These are phyloP conservation scores for Citrus inodora DNA, from an alignment of 345 rosid genomes.

Conservation along the genomic window DNA sequence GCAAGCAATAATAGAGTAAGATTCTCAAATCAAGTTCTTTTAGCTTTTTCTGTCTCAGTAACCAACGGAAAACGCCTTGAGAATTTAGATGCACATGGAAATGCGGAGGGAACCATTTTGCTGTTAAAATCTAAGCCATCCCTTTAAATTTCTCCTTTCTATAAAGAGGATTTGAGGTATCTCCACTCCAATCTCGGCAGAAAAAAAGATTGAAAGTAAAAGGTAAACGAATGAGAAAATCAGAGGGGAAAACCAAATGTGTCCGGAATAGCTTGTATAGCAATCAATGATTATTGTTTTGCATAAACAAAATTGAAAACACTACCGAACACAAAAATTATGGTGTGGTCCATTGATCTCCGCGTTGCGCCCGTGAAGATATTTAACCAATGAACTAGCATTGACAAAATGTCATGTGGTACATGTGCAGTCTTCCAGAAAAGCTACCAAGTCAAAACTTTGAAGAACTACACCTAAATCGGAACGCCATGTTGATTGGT, in stretches of 20 bases:
- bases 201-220: neutral
- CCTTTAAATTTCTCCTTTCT: constrained; percentile 18
- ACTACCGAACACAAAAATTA: neutral
- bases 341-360: constrained; percentile 8
- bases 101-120: constrained; percentile 8
- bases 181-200: constrained; percentile 14
- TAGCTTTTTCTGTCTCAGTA: neutral
- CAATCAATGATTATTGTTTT: neutral
- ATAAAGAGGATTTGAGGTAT: constrained; percentile 15
- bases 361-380: constrained; percentile 6
- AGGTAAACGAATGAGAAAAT: neutral
- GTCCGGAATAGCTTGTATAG: neutral
- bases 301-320: neutral
- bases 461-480: neutral
- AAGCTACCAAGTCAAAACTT: neutral
- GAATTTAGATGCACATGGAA: constrained; percentile 22
- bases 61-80: constrained; percentile 16
- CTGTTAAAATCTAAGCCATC: constrained; percentile 18
- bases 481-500: neutral
- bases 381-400: neutral
- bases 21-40: constrained; percentile 5
- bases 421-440: constrained; percentile 9
- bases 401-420: constrained; percentile 24
- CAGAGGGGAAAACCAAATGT: neutral
- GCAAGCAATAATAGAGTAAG: neutral